These are phyloP conservation scores for Cladorrhinum sp. DNA, from an alignment of 2,329 filamentous ascomycete species.

Conservation along the genomic window DNA sequence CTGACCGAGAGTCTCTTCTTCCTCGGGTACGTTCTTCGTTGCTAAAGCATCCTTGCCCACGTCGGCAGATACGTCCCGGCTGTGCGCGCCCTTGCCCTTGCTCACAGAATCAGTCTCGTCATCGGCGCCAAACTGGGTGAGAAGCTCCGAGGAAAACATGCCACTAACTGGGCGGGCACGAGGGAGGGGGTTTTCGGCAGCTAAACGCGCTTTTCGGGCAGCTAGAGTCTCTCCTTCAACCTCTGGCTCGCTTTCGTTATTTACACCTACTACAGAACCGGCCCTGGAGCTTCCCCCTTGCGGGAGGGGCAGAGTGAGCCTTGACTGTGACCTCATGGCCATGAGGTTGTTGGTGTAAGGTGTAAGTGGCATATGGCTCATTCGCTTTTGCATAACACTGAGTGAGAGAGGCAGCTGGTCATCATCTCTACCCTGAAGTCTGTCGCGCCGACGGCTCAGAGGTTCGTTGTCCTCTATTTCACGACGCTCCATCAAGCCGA, in stretches of 20 bases:
- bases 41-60: conserved; percentile 28
- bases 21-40: conserved; percentile 44
- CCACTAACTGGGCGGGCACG: conserved; percentile 58
- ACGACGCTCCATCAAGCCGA: conserved; percentile 75
- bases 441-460: conserved; percentile 70
- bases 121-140: conserved; percentile 59
- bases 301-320: conserved; percentile 22
- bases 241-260: conserved; percentile 45
- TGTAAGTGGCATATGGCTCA: conserved; percentile 44
- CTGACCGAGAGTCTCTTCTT: conserved; percentile 77
- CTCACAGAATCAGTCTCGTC: conserved; percentile 39
- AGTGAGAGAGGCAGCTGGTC: conserved; percentile 35
- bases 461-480: conserved; percentile 93
- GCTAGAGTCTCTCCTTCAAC: conserved; percentile 65
- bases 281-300: conserved; percentile 15
- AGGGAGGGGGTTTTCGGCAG: conserved; percentile 50
- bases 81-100: conserved; percentile 28
- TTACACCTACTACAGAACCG: conserved; percentile 30
- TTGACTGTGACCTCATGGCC: conserved; percentile 28
- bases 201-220: conserved; percentile 63
- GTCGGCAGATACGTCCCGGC: conserved; percentile 5
- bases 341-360: conserved; percentile 19
- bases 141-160: conserved; percentile 66
- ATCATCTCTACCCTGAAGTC: conserved; percentile 63
- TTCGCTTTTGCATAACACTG: conserved; percentile 35